These are phyloP conservation scores for Brassica incana DNA, from an alignment of 345 rosid genomes.

Conservation along the genomic window DNA sequence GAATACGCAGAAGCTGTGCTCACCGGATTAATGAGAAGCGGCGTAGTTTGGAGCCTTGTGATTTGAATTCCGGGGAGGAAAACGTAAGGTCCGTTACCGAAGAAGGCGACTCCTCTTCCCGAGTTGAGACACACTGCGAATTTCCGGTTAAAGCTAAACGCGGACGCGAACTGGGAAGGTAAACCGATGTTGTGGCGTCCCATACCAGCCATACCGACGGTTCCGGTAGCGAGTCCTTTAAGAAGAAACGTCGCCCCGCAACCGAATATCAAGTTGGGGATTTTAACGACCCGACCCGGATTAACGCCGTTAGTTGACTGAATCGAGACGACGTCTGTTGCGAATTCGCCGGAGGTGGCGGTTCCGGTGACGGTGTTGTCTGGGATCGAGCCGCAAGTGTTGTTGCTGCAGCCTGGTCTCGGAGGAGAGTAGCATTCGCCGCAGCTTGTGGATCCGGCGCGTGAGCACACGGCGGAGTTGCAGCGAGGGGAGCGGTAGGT, in stretches of 20 bases:
- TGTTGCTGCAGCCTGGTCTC: slow-evolving; percentile 70
- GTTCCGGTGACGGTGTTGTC: slow-evolving; percentile 49
- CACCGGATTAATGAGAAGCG: slow-evolving; percentile 57
- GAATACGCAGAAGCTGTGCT: slow-evolving; percentile 53
- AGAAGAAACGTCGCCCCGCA: slow-evolving; percentile 52
- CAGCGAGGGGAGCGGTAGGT: slow-evolving; percentile 59
- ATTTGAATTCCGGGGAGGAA: slow-evolving; percentile 54
- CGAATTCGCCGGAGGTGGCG: slow-evolving; percentile 56
- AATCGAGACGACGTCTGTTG: slow-evolving; percentile 54
- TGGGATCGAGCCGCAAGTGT: slow-evolving; percentile 53
- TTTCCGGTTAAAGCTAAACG: slow-evolving; percentile 59
- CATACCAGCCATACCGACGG: slow-evolving; percentile 61
- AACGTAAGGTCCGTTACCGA: slow-evolving; percentile 58
- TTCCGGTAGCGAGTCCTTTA: slow-evolving; percentile 54
- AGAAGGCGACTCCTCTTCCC: slow-evolving; percentile 52
- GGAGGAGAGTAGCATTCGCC: slow-evolving; percentile 49
- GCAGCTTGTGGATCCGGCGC: slow-evolving; percentile 50
- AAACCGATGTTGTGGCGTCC: slow-evolving; percentile 53
- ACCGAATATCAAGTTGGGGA: slow-evolving; percentile 44
- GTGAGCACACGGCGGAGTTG: slow-evolving; percentile 56
- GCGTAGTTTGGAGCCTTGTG: slow-evolving; percentile 52
- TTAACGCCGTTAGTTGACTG: slow-evolving; percentile 65
- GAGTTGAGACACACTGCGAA: slow-evolving; percentile 59
- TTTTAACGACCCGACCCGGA: slow-evolving; percentile 50
- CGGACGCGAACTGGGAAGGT: slow-evolving; percentile 55